A percentile compares a stretch with the other conserved stretches of the same genome.
Conservation (phyloP, 2,329 filamentous ascomycete species). For the Diaporthe helianthi region DNA sequence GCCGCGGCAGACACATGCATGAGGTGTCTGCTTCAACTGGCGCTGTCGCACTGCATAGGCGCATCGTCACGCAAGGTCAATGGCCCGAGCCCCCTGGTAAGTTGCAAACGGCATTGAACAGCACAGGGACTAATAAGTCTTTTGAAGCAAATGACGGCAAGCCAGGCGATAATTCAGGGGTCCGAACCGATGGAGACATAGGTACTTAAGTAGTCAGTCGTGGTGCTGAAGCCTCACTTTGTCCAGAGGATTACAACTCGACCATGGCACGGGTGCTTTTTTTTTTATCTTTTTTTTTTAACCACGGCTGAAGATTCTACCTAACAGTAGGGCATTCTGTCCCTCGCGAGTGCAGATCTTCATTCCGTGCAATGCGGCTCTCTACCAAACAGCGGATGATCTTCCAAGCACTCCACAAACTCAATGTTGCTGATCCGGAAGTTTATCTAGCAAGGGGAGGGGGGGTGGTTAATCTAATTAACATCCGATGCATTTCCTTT, state of each 20-base stretch:
- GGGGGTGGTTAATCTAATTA: slow-evolving; percentile 15
- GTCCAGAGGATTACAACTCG: neutral
- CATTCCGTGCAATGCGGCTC: slow-evolving; percentile 21
- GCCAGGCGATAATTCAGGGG: neutral
- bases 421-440: slow-evolving; percentile 14
- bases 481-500: slow-evolving; percentile 14
- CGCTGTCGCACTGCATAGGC: slow-evolving; percentile 8
- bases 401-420: slow-evolving; percentile 20
- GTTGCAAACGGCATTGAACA: neutral
- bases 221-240: slow-evolving; percentile 22
- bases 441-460: slow-evolving; percentile 17
- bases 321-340: slow-evolving; percentile 6
- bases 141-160: neutral
- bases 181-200: neutral
- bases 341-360: slow-evolving; percentile 5
- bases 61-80: neutral
- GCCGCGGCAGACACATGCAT: neutral
- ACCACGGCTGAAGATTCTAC: neutral
- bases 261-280: neutral
- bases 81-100: too few relatives aligned
- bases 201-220: slow-evolving; percentile 12
- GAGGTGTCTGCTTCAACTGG: neutral
- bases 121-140: neutral
- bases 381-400: slow-evolving; percentile 4
- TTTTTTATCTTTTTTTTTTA: slow-evolving; percentile 2